phyloP scores from a whole-genome alignment of 257 asterid species.

The Paulownia fortunei region DNA sequence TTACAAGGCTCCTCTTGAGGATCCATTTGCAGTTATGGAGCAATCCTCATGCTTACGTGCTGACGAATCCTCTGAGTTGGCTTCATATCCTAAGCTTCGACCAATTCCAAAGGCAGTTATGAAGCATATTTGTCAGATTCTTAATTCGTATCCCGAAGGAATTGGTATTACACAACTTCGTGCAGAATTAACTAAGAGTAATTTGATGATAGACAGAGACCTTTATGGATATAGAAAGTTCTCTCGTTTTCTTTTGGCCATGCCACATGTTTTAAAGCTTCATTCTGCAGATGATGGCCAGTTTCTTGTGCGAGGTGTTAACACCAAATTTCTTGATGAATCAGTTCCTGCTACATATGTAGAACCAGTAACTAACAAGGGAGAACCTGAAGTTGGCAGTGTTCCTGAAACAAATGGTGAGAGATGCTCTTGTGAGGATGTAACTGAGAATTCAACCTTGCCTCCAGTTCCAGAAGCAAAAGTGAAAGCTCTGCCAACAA shows the following conservation, averaged over 20 bases:
- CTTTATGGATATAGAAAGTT: slow-evolving; percentile 75
- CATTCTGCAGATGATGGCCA: slow-evolving; percentile 46
- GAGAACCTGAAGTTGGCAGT: slow-evolving; percentile 32
- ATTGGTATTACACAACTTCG: slow-evolving; percentile 63
- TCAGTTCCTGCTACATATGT: slow-evolving; percentile 29
- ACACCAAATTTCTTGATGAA: slow-evolving; percentile 48
- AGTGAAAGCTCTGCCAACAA: slow-evolving; percentile 32
- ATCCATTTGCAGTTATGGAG: slow-evolving; percentile 63
- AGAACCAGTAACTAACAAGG: slow-evolving; percentile 36
- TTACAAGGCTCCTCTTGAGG: slow-evolving; percentile 72
- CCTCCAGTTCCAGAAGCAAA: slow-evolving; percentile 33
- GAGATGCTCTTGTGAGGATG: slow-evolving; percentile 36
- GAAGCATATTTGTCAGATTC: slow-evolving; percentile 54
- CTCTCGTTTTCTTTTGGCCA: slow-evolving; percentile 74
- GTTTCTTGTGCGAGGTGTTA: slow-evolving; percentile 41
- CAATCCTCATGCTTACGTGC: slow-evolving; percentile 42
- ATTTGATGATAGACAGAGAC: slow-evolving; percentile 58
- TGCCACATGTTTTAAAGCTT: slow-evolving; percentile 72
- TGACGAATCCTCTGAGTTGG: slow-evolving; percentile 47
- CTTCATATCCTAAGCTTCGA: slow-evolving; percentile 49
- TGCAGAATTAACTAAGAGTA: slow-evolving; percentile 52
- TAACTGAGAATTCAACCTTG: slow-evolving; percentile 35
- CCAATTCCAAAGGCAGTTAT: slow-evolving; percentile 67
- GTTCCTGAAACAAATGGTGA: slow-evolving; percentile 34
- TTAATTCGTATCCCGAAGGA: slow-evolving; percentile 69